Conservation (phyloP, 345 rosid genomes). For the Erysimum cheiranthoides region DNA sequence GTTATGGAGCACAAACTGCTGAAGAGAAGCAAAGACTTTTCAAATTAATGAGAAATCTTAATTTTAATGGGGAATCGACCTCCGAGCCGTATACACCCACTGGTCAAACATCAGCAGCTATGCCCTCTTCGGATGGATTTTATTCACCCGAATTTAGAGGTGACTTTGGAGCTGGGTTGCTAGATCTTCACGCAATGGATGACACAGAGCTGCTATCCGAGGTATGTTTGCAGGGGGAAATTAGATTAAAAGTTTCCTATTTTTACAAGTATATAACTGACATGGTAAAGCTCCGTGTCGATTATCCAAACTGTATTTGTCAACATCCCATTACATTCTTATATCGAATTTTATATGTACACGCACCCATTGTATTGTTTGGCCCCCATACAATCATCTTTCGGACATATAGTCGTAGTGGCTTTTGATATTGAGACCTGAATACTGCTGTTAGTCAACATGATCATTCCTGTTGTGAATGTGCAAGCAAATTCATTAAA, state of each 20-base stretch:
- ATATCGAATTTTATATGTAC: background rate
- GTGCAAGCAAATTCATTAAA: slow-evolving; percentile 12
- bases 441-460: slow-evolving; percentile 9
- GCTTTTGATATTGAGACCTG: slow-evolving; percentile 9
- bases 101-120: slow-evolving; percentile 65
- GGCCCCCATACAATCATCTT: background rate
- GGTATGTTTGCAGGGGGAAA: slow-evolving; percentile 54
- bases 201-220: slow-evolving; percentile 95
- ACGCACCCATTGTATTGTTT: background rate
- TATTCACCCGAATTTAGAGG: slow-evolving; percentile 94
- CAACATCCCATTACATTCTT: background rate
- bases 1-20: slow-evolving; percentile 95
- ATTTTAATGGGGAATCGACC: slow-evolving; percentile 91
- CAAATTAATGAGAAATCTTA: slow-evolving; percentile 93
- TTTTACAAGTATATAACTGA: background rate
- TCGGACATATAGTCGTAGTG: background rate
- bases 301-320: background rate
- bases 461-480: background rate
- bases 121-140: slow-evolving; percentile 73
- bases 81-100: slow-evolving; percentile 76
- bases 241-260: slow-evolving; percentile 14
- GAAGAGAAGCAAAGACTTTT: slow-evolving; percentile 98
- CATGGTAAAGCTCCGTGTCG: background rate
- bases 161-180: slow-evolving; percentile 97
- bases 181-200: slow-evolving; percentile 99